A percentile compares a stretch with the other conserved stretches of the same genome.
Evolutionary conservation across 441 rosid species (phyloP).

Genomic region (Theobroma grandiflorum): DNA sequence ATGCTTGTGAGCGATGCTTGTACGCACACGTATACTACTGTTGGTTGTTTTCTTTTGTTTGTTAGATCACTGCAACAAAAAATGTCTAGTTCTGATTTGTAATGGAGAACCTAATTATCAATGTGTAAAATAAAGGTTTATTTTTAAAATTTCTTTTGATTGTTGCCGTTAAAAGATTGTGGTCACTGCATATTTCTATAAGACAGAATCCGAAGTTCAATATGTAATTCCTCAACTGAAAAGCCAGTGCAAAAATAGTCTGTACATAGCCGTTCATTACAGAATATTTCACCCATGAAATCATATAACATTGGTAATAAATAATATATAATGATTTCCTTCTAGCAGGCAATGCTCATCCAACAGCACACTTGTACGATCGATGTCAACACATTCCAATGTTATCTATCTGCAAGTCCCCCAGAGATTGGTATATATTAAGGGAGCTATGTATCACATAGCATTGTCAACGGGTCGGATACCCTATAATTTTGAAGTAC

Average conservation of each 20-base stretch:
- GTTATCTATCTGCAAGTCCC: slow-evolving; percentile 69
- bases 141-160: not conserved
- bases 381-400: slow-evolving; percentile 77
- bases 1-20: not conserved
- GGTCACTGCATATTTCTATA: not conserved
- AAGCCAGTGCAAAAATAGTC: not conserved
- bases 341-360: slow-evolving; percentile 79
- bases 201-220: not conserved
- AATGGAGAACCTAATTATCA: not conserved
- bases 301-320: not conserved
- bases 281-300: not conserved
- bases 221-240: not conserved
- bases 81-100: not conserved
- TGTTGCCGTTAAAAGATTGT: not conserved
- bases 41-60: not conserved
- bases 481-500: too few relatives aligned
- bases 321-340: too few relatives aligned
- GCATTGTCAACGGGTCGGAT: too few relatives aligned
- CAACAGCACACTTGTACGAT: slow-evolving; percentile 75
- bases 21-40: not conserved
- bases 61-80: not conserved
- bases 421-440: slow-evolving; percentile 68
- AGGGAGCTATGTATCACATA: slow-evolving; percentile 65
- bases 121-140: not conserved
- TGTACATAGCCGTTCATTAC: not conserved